Percentiles rank a stretch among this genome's conserved stretches.
Evolutionary conservation across 2,329 filamentous ascomycete species (phyloP).

Genomic region (Pestalotiopsis sp.): DNA sequence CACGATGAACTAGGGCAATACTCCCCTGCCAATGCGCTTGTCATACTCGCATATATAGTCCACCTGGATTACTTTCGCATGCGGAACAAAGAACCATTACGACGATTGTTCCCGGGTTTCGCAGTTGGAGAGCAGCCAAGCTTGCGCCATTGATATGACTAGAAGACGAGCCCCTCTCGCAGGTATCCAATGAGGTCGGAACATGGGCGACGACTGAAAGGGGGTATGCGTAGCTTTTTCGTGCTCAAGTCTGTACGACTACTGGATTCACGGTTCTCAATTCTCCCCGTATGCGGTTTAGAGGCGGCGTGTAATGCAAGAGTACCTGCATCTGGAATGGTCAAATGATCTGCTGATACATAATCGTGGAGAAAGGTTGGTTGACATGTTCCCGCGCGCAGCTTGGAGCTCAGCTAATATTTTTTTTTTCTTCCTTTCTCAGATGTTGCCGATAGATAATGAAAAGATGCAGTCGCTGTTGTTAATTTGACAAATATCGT

Average conservation of each 20-base stretch:
- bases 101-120: background rate
- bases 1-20: too few species aligned
- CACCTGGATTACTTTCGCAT: background rate
- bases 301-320: conserved; percentile 13
- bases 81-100: background rate
- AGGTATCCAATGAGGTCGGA: conserved; percentile 7
- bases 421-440: background rate
- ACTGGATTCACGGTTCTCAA: background rate
- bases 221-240: conserved; percentile 5
- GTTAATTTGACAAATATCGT: background rate
- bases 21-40: too few species aligned
- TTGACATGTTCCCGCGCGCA: background rate
- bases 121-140: conserved; percentile 3
- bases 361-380: conserved; percentile 6
- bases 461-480: background rate
- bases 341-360: conserved; percentile 24
- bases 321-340: conserved; percentile 27
- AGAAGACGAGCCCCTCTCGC: background rate
- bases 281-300: conserved; percentile 8
- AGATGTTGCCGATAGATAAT: background rate
- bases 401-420: background rate
- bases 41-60: too few species aligned
- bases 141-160: background rate
- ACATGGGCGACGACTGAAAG: background rate
- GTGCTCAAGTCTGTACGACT: conserved; percentile 7